A percentile compares a stretch with the other conserved stretches of the same genome.
Conservation (phyloP, 345 rosid species). For the Rhodamnia argentea region DNA sequence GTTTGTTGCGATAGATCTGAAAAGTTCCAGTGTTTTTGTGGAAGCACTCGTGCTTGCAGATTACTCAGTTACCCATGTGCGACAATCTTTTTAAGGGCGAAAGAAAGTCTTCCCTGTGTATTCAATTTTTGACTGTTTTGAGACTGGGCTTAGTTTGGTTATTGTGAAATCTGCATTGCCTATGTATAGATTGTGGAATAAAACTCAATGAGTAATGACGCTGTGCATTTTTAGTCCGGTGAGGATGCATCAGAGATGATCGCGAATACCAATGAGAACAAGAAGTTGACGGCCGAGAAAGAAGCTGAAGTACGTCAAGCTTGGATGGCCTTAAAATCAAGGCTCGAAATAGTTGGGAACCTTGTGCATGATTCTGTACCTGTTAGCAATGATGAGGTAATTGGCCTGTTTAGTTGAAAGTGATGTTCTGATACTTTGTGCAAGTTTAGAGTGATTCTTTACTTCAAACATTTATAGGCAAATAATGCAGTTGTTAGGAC, state of each 20-base stretch:
- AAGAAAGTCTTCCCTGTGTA: neutral
- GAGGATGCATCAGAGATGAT: conserved; percentile 50
- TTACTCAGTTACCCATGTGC: neutral
- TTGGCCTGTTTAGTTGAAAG: neutral
- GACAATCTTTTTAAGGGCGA: neutral
- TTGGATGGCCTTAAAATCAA: conserved; percentile 37
- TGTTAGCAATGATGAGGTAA: conserved; percentile 62
- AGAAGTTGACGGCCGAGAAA: conserved; percentile 35
- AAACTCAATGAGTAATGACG: neutral
- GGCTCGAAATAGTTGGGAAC: conserved; percentile 63
- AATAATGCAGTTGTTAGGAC: conserved; percentile 49
- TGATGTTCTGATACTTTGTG: neutral
- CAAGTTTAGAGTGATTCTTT: neutral
- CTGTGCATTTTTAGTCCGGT: conserved; percentile 18
- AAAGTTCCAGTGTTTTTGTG: neutral
- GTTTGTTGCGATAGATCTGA: neutral
- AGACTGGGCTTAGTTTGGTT: neutral
- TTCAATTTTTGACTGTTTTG: neutral
- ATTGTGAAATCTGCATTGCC: neutral
- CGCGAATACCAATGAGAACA: conserved; percentile 42
- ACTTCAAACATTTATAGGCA: conserved; percentile 29
- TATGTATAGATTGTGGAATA: neutral
- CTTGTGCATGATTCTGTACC: conserved; percentile 90
- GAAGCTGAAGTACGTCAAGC: conserved; percentile 69
- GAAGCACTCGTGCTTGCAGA: neutral